Conservation (phyloP, 345 rosid genomes). For the Eutrema japonicum region DNA sequence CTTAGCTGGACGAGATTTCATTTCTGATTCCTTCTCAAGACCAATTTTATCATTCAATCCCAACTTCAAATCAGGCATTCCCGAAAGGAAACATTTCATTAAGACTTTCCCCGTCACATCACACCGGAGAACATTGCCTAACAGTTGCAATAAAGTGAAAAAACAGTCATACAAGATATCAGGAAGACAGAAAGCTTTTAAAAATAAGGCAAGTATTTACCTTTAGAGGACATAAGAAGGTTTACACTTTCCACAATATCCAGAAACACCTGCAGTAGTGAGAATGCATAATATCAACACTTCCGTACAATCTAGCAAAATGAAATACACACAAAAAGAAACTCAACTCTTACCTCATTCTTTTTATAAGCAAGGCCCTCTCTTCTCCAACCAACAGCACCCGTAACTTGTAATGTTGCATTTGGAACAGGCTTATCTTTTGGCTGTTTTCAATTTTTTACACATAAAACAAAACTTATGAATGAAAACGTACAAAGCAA, state of each 20-base stretch:
- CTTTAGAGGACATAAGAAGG: constrained; percentile 99
- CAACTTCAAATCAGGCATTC: constrained; percentile 99
- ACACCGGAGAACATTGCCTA: constrained; percentile 94
- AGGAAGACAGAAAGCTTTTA: constrained; percentile 24
- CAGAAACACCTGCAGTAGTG: constrained; percentile 74
- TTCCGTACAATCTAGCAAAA: not conserved
- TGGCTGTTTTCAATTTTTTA: constrained; percentile 43
- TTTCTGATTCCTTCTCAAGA: constrained; percentile 95
- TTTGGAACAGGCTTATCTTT: constrained; percentile 93
- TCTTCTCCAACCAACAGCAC: constrained; percentile 99
- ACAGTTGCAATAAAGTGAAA: constrained; percentile 37
- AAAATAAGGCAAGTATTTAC: constrained; percentile 39
- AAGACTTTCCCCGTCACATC: constrained; percentile 97
- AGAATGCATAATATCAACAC: constrained; percentile 25
- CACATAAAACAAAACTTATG: constrained; percentile 1
- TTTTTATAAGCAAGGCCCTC: constrained; percentile 96
- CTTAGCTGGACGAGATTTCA: constrained; percentile 93
- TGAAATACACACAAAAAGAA: constrained; percentile 8
- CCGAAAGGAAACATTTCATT: constrained; percentile 99
- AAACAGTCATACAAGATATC: not conserved
- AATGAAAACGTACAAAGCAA: constrained; percentile 3
- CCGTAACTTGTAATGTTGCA: constrained; percentile 99
- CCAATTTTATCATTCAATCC: constrained; percentile 99
- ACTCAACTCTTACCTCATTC: constrained; percentile 70
- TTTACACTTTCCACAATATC: constrained; percentile 99